Evolutionary conservation across 2,329 filamentous ascomycete species (phyloP).

Genomic region (Sphaerulina vaccinii): DNA sequence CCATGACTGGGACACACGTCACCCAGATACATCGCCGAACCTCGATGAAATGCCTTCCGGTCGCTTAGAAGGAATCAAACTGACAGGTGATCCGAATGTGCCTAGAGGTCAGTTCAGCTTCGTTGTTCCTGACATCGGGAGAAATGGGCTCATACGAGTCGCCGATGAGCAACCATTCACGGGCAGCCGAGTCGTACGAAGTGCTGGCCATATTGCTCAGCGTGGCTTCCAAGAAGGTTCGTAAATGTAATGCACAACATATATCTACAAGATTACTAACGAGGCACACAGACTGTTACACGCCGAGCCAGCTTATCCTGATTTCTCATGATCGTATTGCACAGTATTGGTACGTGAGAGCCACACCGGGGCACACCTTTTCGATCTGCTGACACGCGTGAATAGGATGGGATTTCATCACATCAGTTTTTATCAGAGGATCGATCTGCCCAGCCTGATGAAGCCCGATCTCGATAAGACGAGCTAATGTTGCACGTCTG

Average conservation of each 20-base stretch:
- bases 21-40: constrained; percentile 3
- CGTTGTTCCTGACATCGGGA: constrained; percentile 72
- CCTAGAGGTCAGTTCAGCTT: constrained; percentile 84
- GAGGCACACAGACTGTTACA: constrained; percentile 65
- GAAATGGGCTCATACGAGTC: constrained; percentile 61
- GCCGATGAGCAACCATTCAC: constrained; percentile 67
- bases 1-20: constrained; percentile 23
- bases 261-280: constrained; percentile 9
- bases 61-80: constrained; percentile 77
- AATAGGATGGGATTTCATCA: constrained; percentile 62
- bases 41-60: constrained; percentile 55
- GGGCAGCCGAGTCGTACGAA: constrained; percentile 68
- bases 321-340: constrained; percentile 75
- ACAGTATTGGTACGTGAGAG: constrained; percentile 9
- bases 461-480: constrained; percentile 1
- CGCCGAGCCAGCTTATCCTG: constrained; percentile 73
- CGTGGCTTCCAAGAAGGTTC: constrained; percentile 70
- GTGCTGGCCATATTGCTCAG: constrained; percentile 74
- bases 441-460: constrained; percentile 44
- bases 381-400: constrained; percentile 54
- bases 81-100: constrained; percentile 89
- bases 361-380: neutral
- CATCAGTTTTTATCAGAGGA: constrained; percentile 50
- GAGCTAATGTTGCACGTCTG: neutral
- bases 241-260: neutral